Conservation (phyloP, 2,329 filamentous ascomycete genomes). For the Apiospora rasikravindrae region DNA sequence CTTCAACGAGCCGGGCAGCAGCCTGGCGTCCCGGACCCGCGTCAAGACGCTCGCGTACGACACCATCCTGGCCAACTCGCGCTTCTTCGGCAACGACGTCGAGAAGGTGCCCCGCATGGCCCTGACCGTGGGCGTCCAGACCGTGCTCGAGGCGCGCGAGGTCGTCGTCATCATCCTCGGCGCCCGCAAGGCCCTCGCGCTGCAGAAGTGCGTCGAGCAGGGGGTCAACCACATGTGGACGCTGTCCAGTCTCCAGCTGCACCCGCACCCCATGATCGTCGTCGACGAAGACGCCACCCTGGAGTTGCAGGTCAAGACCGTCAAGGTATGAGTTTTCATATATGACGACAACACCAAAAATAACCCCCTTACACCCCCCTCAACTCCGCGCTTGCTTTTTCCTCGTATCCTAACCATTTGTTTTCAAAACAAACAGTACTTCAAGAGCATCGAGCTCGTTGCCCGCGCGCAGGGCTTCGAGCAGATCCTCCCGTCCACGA, state of each 20-base stretch:
- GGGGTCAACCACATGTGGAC: conserved; percentile 93
- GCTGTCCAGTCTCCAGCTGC: conserved; percentile 78
- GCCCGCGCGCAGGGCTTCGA: conserved; percentile 62
- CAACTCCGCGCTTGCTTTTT: not conserved
- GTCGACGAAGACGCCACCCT: conserved; percentile 81
- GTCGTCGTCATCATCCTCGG: conserved; percentile 84
- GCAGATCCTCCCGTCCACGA: conserved; percentile 61
- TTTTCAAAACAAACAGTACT: conserved; percentile 58
- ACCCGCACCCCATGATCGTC: conserved; percentile 81
- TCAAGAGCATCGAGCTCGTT: conserved; percentile 73
- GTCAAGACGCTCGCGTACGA: conserved; percentile 89
- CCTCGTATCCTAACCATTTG: not conserved
- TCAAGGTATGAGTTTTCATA: conserved; percentile 52
- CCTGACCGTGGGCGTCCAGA: conserved; percentile 83
- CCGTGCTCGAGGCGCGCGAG: conserved; percentile 79
- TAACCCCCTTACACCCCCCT: not conserved
- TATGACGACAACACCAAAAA: not conserved
- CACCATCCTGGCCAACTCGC: conserved; percentile 83
- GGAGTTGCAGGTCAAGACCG: conserved; percentile 76
- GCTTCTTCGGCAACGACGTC: conserved; percentile 81
- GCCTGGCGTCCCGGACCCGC: conserved; percentile 75
- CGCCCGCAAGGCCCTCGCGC: conserved; percentile 78
- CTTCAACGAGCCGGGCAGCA: conserved; percentile 89
- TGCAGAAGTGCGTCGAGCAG: conserved; percentile 81
- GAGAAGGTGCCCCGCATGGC: conserved; percentile 80